phyloP scores from a whole-genome alignment of 2,329 filamentous ascomycete genomes.

The Alternaria sp. region DNA sequence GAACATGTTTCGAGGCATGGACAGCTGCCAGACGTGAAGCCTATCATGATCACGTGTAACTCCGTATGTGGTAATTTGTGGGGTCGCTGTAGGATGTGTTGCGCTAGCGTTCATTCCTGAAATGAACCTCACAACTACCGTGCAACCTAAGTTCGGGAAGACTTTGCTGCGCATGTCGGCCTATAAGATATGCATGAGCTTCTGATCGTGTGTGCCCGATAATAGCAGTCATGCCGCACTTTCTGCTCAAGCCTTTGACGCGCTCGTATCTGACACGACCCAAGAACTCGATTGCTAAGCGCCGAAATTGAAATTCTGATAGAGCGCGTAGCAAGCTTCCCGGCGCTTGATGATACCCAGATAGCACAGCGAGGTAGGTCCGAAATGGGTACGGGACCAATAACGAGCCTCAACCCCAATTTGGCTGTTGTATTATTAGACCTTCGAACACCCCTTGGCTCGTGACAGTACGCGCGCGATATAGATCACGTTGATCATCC shows the following conservation, averaged over 20 bases:
- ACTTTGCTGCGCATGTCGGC: neutral
- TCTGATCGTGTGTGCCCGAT: neutral
- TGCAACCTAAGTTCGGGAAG: rapidly evolving
- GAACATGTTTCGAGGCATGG: neutral
- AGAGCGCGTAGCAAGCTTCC: too few relatives aligned
- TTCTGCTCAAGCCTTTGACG: neutral
- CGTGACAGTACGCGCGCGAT: too few relatives aligned
- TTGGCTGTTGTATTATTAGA: too few relatives aligned
- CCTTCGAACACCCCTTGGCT: too few relatives aligned
- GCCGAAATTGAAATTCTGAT: too few relatives aligned
- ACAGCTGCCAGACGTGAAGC: neutral
- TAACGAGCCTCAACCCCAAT: too few relatives aligned
- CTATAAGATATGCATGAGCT: rapidly evolving
- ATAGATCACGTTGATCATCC: too few relatives aligned
- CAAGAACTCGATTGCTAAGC: too few relatives aligned
- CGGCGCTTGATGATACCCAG: too few relatives aligned
- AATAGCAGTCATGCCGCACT: neutral
- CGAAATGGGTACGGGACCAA: too few relatives aligned
- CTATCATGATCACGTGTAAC: neutral
- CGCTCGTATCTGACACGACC: neutral
- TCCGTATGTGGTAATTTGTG: neutral
- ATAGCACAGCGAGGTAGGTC: too few relatives aligned
- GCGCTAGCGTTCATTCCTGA: neutral
- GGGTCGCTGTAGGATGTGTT: neutral
- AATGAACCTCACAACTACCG: neutral